phyloP scores from a whole-genome alignment of 208 protist species.

The Acanthamoeba sp. region DNA sequence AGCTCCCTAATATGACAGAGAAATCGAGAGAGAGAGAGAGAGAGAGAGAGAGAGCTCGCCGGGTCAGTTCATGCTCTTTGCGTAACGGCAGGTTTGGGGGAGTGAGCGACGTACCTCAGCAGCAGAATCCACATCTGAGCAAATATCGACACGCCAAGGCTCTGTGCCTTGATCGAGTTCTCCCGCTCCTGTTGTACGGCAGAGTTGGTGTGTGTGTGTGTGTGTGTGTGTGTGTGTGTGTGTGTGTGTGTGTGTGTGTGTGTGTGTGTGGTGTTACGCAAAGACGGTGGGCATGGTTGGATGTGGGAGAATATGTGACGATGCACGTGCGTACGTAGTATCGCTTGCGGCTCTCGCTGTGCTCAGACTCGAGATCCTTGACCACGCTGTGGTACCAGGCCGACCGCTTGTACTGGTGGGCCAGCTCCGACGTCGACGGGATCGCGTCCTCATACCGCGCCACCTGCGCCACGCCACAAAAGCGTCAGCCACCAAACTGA shows the following conservation, averaged over 20 bases:
- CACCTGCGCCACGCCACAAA: too few species aligned
- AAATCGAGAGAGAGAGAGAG: too few species aligned
- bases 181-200: neutral
- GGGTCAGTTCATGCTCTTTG: neutral
- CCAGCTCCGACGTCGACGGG: neutral
- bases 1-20: too few species aligned
- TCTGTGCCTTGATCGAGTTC: neutral
- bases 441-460: neutral
- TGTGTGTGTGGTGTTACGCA: too few species aligned
- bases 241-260: too few species aligned
- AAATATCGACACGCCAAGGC: neutral
- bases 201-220: too few species aligned
- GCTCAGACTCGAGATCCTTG: neutral
- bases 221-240: too few species aligned
- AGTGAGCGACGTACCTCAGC: neutral
- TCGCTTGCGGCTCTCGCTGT: neutral
- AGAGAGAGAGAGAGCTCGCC: neutral
- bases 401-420: neutral
- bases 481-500: too few species aligned
- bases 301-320: too few species aligned
- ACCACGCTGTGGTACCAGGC: neutral
- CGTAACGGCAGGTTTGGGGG: neutral
- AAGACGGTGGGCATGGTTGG: too few species aligned
- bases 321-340: slow-evolving; percentile 21
- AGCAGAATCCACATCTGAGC: slow-evolving; percentile 24